These are phyloP conservation scores for Hypoxylon sp. DNA, from an alignment of 2,329 filamentous ascomycete genomes.

Conservation along the genomic window DNA sequence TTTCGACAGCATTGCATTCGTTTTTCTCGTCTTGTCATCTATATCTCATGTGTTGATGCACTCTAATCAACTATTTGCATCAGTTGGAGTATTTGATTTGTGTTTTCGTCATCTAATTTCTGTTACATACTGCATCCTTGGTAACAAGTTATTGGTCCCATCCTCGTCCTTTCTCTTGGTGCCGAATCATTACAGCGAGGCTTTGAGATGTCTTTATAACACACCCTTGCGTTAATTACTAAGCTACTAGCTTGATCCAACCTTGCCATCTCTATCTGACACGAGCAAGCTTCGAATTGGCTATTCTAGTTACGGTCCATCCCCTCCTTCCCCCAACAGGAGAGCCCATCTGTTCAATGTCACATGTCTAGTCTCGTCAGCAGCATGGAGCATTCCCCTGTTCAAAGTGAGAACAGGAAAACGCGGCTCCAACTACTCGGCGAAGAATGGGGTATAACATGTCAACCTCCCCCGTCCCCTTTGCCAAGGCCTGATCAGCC, in stretches of 20 bases:
- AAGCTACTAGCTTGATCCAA: slow-evolving; percentile 18
- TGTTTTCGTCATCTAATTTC: slow-evolving; percentile 22
- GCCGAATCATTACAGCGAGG: slow-evolving; percentile 9
- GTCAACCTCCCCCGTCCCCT: slow-evolving; percentile 58
- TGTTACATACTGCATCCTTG: slow-evolving; percentile 10
- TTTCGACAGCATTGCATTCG: slow-evolving; percentile 22
- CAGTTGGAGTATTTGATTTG: slow-evolving; percentile 23
- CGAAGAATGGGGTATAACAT: slow-evolving; percentile 64
- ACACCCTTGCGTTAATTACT: slow-evolving; percentile 24
- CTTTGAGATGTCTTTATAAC: slow-evolving; percentile 9
- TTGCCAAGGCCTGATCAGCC: slow-evolving; percentile 61
- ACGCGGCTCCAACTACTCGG: slow-evolving; percentile 66
- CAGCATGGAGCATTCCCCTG: slow-evolving; percentile 47
- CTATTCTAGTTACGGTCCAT: slow-evolving; percentile 5
- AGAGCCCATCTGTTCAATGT: slow-evolving; percentile 19
- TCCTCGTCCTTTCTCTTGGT: slow-evolving; percentile 4
- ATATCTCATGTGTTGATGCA: slow-evolving; percentile 11
- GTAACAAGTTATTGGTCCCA: slow-evolving; percentile 5
- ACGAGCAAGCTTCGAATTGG: slow-evolving; percentile 12
- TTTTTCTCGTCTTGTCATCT: slow-evolving; percentile 22
- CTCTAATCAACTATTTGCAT: slow-evolving; percentile 22
- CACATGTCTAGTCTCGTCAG: slow-evolving; percentile 37
- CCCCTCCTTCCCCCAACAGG: slow-evolving; percentile 8
- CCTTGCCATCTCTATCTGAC: slow-evolving; percentile 2
- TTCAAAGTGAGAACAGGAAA: slow-evolving; percentile 60